Evolutionary conservation across 148 eudicot genomes (phyloP), one percentile per base, ranked within the genome.

Genomic region (Beta vulgaris): DNA sequence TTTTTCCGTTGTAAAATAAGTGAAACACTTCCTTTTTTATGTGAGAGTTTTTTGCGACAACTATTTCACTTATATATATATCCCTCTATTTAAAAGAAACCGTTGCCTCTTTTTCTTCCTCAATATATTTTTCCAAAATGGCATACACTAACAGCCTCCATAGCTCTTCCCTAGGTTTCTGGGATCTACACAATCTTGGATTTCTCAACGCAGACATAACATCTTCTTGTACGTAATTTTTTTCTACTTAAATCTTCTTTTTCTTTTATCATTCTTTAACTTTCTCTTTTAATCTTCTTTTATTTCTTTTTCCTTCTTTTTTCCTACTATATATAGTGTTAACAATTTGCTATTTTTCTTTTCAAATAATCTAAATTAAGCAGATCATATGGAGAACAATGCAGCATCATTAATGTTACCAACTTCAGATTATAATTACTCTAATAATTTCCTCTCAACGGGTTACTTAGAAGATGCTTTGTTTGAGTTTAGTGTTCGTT

Each of bases 391-490:
- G 83, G 83, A 80, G 72, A 72, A 23, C 54, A 71, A 66, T 65
- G 64, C 58, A 57, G 63, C 74, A 75, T 53, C 78, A 35, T 49
- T 79, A 28, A 59, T 71, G 21, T 26, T 57, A 53, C 68, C 76
- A 72, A 63, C 25, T 51, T 34, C 59, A 12, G 44, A 35, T 26
- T 31, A 59, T 35, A 44, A 69, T 46, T 61, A 53, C 34, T 57
- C 67, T 58, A 64, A 42, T 43, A 76, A 76, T 76, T 58, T 65
- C 29, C 72, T 78, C 44, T 82, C 97, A 2, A 86, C 91, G 2
- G 97, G 97, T 2, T 92, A 92, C 71, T 82, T 92, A 14, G 82
- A 92, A 85, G 97, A 92, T 81, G 97, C 92, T 49, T 77, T 92
- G 73, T 82, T 86, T 31, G 90, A 90, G 76, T 90, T 88, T 71